Evolutionary conservation across 495 filamentous ascomycete species (phyloP).

Genomic region (Recurvomyces mirabilis): DNA sequence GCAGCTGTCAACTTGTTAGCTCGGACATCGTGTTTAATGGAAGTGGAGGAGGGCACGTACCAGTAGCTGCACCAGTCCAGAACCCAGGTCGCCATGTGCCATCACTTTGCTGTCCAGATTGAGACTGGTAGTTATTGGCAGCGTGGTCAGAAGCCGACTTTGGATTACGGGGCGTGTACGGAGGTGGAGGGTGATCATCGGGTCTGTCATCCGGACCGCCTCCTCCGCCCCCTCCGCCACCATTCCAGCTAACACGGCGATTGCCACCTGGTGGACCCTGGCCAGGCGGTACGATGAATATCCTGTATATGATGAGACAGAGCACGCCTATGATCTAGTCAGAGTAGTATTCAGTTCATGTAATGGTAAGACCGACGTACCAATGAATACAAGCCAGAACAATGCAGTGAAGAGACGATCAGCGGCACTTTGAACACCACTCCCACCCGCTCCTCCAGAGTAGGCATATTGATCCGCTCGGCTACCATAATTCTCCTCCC

Average conservation of each 20-base stretch:
- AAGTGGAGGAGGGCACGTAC: background rate
- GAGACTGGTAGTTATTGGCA: conserved; percentile 10
- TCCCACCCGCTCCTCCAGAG: too few species aligned
- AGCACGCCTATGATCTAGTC: conserved; percentile 6
- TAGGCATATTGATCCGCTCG: too few species aligned
- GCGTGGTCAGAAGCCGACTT: conserved; percentile 22
- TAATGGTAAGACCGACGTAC: background rate
- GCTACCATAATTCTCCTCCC: conserved; percentile 51
- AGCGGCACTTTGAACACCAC: too few species aligned
- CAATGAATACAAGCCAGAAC: conserved; percentile 17
- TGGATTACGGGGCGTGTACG: conserved; percentile 43
- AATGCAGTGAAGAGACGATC: conserved; percentile 1
- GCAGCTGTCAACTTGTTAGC: conserved; percentile 37
- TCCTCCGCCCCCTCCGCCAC: conserved; percentile 36
- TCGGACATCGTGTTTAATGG: background rate
- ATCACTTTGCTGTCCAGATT: conserved; percentile 6
- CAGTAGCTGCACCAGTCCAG: conserved; percentile 61
- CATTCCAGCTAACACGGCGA: conserved; percentile 21
- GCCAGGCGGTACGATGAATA: background rate
- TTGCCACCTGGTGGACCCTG: conserved; percentile 27
- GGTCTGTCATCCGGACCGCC: conserved; percentile 40
- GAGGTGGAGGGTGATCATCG: conserved; percentile 48
- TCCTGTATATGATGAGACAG: conserved; percentile 13
- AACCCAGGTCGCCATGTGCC: conserved; percentile 74
- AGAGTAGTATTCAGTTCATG: background rate